These are phyloP conservation scores for Boletus pseudopeckii DNA, from an alignment of 768 basidiomycete species.

Conservation along the genomic window DNA sequence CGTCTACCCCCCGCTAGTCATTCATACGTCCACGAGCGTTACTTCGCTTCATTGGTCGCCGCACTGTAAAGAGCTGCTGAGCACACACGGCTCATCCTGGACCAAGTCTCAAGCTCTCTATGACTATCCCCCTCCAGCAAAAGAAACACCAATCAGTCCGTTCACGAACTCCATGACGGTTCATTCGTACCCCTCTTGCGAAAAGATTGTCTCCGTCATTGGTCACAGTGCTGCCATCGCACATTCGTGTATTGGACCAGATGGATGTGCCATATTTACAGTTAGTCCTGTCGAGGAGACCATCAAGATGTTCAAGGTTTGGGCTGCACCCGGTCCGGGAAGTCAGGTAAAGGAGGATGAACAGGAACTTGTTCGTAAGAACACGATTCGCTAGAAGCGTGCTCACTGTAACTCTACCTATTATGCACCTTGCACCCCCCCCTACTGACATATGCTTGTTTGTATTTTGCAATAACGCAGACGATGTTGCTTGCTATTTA, in stretches of 20 bases:
- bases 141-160: slow-evolving; percentile 21
- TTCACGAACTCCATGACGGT: slow-evolving; percentile 45
- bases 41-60: slow-evolving; percentile 67
- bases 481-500: slow-evolving; percentile 4
- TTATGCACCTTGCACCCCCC: slow-evolving; percentile 4
- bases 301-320: slow-evolving; percentile 74
- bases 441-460: slow-evolving; percentile 6
- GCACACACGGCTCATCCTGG: slow-evolving; percentile 57
- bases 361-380: slow-evolving; percentile 23
- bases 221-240: slow-evolving; percentile 56
- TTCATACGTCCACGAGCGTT: slow-evolving; percentile 46
- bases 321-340: slow-evolving; percentile 33
- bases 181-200: slow-evolving; percentile 52
- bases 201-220: slow-evolving; percentile 48
- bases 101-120: slow-evolving; percentile 17
- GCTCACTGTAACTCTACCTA: background rate
- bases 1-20: slow-evolving; percentile 45
- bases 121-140: slow-evolving; percentile 17
- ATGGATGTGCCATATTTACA: slow-evolving; percentile 61
- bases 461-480: slow-evolving; percentile 5
- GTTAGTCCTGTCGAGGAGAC: slow-evolving; percentile 62
- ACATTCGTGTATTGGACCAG: slow-evolving; percentile 61
- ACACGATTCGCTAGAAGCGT: slow-evolving; percentile 24
- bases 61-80: slow-evolving; percentile 82
- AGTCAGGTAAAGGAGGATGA: slow-evolving; percentile 16